phyloP scores from a whole-genome alignment of 148 eudicot genomes.

The Camellia granthamiana region DNA sequence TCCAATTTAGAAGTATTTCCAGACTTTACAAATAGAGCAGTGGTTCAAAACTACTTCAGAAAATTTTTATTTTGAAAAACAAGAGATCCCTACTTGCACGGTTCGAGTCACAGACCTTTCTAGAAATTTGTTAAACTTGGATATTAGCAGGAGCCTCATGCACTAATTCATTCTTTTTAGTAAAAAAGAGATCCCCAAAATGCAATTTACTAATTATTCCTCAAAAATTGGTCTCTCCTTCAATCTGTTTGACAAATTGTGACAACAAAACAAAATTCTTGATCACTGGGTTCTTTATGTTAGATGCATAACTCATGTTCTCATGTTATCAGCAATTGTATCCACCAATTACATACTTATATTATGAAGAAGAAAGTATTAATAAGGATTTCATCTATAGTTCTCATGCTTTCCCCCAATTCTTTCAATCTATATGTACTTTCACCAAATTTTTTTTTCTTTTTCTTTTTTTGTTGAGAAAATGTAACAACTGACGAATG shows the following conservation, averaged over 20 bases:
- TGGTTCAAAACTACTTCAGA: not conserved
- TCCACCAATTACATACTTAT: not conserved
- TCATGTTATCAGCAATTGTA: not conserved
- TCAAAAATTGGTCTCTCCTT: constrained; percentile 1
- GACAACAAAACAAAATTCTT: not conserved
- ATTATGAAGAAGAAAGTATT: not conserved
- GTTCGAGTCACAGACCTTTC: no score
- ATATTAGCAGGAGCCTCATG: no score
- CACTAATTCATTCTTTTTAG: no score
- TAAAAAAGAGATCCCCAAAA: not conserved
- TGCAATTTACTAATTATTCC: not conserved
- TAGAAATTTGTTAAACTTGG: no score
- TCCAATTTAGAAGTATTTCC: not conserved
- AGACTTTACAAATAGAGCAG: not conserved
- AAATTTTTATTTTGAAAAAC: not conserved
- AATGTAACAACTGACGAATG: not conserved
- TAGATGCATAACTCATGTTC: not conserved
- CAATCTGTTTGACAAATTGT: not conserved
- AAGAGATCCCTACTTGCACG: not conserved
- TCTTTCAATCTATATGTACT: not conserved
- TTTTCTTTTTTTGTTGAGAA: not conserved
- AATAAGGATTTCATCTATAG: not conserved
- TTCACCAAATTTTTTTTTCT: not conserved
- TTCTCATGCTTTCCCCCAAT: not conserved
- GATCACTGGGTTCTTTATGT: not conserved